Percentiles rank a stretch among this genome's conserved stretches.
Conservation (phyloP, 805 yeast species). For the Candida fluviatilis region DNA sequence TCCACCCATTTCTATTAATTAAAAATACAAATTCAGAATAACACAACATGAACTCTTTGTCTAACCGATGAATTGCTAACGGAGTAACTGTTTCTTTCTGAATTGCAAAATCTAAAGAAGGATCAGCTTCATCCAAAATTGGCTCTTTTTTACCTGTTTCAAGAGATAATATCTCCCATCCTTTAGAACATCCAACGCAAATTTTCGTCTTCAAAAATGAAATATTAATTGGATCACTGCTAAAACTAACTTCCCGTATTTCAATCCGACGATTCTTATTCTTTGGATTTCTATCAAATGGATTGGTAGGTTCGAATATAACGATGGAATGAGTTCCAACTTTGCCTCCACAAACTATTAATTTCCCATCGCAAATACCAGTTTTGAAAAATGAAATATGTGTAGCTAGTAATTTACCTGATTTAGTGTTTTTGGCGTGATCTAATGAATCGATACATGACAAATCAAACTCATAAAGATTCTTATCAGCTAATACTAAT, state of each 20-base stretch:
- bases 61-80: conserved; percentile 84
- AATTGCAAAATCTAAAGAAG: conserved; percentile 90
- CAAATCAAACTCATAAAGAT: conserved; percentile 70
- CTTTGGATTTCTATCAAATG: conserved; percentile 54
- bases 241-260: conserved; percentile 71
- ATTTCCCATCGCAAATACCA: conserved; percentile 87
- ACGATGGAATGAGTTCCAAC: conserved; percentile 76
- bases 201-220: conserved; percentile 84
- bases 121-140: conserved; percentile 95
- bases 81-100: conserved; percentile 78
- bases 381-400: conserved; percentile 89
- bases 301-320: conserved; percentile 87
- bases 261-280: conserved; percentile 60
- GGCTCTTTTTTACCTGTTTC: conserved; percentile 84
- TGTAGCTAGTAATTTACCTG: conserved; percentile 75
- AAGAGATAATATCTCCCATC: conserved; percentile 89
- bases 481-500: conserved; percentile 77
- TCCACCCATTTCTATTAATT: conserved; percentile 94
- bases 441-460: conserved; percentile 46
- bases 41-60: conserved; percentile 80
- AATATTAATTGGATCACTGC: conserved; percentile 86
- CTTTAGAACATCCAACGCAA: conserved; percentile 94
- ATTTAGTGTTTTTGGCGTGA: conserved; percentile 49
- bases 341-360: conserved; percentile 86
- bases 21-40: conserved; percentile 93